Evolutionary conservation across 345 rosid genomes (phyloP).

Genomic region (Turnera subulata): DNA sequence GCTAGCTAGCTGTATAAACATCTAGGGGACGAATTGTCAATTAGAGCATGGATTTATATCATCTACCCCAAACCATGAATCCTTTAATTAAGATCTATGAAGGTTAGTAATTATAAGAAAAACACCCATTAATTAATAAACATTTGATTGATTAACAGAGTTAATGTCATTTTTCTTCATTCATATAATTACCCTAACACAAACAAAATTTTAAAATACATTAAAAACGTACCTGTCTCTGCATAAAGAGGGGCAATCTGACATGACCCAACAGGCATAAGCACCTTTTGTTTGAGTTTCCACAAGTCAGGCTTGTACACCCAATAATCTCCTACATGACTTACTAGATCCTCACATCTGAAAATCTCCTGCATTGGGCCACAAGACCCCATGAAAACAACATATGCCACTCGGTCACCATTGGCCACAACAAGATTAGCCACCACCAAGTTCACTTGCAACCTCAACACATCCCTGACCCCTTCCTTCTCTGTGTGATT

Average conservation of each 20-base stretch:
- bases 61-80: too few relatives aligned
- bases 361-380: slow-evolving; percentile 86
- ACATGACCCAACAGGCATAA: slow-evolving; percentile 90
- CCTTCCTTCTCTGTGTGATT: slow-evolving; percentile 30
- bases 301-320: slow-evolving; percentile 59
- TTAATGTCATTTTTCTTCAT: too few relatives aligned
- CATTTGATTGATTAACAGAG: too few relatives aligned
- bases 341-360: slow-evolving; percentile 61
- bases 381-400: slow-evolving; percentile 58
- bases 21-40: too few relatives aligned
- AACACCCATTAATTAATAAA: too few relatives aligned
- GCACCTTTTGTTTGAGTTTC: slow-evolving; percentile 54
- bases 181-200: too few relatives aligned
- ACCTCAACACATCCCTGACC: slow-evolving; percentile 60
- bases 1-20: too few relatives aligned
- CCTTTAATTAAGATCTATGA: too few relatives aligned
- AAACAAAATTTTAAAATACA: too few relatives aligned
- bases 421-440: slow-evolving; percentile 62
- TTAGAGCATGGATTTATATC: too few relatives aligned
- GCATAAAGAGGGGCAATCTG: slow-evolving; percentile 48
- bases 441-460: slow-evolving; percentile 74
- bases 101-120: too few relatives aligned
- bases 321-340: slow-evolving; percentile 50
- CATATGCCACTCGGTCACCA: slow-evolving; percentile 34
- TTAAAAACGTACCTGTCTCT: slow-evolving; percentile 42